Conservation (phyloP, 2,329 filamentous ascomycete genomes). For the Cercospora sp. region DNA sequence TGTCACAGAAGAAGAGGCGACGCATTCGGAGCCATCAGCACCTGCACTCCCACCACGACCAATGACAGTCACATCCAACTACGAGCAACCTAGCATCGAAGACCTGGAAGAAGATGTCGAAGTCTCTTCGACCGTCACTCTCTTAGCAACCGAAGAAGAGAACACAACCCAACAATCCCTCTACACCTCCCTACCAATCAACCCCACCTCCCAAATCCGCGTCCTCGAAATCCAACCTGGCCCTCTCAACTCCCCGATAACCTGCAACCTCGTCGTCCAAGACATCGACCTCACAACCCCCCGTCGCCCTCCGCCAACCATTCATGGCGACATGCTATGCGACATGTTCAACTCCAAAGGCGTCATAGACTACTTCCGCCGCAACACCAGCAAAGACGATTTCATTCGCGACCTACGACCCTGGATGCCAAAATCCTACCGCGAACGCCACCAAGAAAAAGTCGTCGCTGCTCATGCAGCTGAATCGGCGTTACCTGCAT, state of each 20-base stretch:
- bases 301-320: neutral
- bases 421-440: neutral
- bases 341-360: neutral
- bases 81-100: neutral
- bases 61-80: neutral
- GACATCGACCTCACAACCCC: neutral
- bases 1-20: neutral
- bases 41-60: neutral
- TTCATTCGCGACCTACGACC: neutral
- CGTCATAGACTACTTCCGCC: neutral
- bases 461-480: neutral
- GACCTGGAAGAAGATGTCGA: neutral
- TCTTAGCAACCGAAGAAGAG: neutral
- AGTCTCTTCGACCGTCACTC: neutral
- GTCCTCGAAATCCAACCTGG: neutral
- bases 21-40: neutral
- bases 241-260: neutral
- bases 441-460: neutral
- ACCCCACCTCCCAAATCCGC: neutral
- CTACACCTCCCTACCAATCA: neutral
- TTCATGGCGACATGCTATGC: neutral
- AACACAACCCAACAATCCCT: neutral
- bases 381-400: conserved; percentile 2
- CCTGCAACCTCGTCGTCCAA: conserved; percentile 4
- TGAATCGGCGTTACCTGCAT: neutral